Evolutionary conservation across 208 protist genomes (phyloP).

Genomic region (Acanthamoeba sp.): DNA sequence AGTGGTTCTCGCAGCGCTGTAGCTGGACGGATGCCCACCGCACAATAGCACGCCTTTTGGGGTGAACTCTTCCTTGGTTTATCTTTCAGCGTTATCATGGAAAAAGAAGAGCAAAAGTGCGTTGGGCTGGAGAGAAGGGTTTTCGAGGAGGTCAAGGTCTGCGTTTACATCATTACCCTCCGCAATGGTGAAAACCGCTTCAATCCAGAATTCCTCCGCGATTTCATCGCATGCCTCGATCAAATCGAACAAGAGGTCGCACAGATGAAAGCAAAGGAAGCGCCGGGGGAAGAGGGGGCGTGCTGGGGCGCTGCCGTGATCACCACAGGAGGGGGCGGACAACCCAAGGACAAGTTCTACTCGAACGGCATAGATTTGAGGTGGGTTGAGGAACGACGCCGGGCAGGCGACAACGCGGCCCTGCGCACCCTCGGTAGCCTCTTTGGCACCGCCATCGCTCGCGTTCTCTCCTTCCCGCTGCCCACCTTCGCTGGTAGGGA

Average conservation of each 20-base stretch:
- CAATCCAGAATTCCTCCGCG: slow-evolving; percentile 2
- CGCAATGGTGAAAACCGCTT: slow-evolving; percentile 30
- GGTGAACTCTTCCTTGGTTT: too few species aligned
- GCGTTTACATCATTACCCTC: slow-evolving; percentile 7
- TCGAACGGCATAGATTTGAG: slow-evolving; percentile 26
- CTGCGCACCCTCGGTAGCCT: neutral
- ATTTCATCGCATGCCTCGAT: neutral
- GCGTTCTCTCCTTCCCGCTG: slow-evolving; percentile 10
- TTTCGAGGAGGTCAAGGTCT: neutral
- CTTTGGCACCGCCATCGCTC: neutral
- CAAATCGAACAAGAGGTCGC: neutral
- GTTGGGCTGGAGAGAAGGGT: neutral
- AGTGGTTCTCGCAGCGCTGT: too few species aligned
- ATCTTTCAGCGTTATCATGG: too few species aligned
- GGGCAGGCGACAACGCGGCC: neutral
- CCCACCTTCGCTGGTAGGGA: slow-evolving; percentile 29
- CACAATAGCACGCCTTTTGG: too few species aligned
- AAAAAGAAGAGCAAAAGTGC: neutral
- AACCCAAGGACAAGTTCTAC: slow-evolving; percentile 20
- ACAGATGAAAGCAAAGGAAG: neutral
- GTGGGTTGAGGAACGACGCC: neutral
- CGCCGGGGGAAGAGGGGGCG: neutral
- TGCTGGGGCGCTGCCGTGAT: slow-evolving; percentile 1
- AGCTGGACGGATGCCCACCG: too few species aligned
- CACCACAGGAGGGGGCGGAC: slow-evolving; percentile 17